phyloP scores from a whole-genome alignment of 2,329 filamentous ascomycete species.

The Microdochium bolleyi region DNA sequence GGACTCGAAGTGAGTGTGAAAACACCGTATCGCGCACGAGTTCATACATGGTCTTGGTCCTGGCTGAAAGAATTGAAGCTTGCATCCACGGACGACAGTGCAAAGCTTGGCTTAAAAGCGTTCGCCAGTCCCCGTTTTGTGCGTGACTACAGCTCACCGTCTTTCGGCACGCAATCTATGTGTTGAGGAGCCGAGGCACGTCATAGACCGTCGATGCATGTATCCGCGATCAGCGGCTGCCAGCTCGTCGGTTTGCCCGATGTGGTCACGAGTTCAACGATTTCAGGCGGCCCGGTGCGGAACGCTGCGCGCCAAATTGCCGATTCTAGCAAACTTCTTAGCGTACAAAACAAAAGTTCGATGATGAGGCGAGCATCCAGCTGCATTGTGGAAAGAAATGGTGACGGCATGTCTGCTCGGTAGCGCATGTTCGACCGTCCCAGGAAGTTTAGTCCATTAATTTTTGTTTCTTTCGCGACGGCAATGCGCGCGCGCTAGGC shows the following conservation, averaged over 20 bases:
- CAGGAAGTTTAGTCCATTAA: no score
- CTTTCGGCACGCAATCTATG: no score
- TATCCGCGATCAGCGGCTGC: not conserved
- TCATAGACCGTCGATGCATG: not conserved
- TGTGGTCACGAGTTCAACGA: not conserved
- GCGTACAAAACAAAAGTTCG: not conserved
- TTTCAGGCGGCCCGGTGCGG: not conserved
- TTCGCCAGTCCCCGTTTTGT: no score
- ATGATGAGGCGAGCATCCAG: not conserved
- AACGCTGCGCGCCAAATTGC: not conserved
- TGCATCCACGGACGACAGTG: no score
- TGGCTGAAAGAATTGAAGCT: not conserved
- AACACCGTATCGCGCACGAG: constrained; percentile 33
- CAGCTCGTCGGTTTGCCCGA: not conserved
- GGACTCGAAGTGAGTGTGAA: constrained; percentile 29
- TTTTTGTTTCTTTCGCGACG: no score
- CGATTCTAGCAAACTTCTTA: not conserved
- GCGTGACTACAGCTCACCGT: no score
- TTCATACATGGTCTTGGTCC: constrained; percentile 2
- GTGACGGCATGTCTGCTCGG: not conserved
- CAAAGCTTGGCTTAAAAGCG: no score
- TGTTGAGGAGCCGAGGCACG: no score
- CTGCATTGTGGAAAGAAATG: not conserved
- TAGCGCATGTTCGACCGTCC: not conserved
- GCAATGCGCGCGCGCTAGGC: no score